Conservation (phyloP, 2,329 filamentous ascomycete species). For the Diaporthe citriasiana region DNA sequence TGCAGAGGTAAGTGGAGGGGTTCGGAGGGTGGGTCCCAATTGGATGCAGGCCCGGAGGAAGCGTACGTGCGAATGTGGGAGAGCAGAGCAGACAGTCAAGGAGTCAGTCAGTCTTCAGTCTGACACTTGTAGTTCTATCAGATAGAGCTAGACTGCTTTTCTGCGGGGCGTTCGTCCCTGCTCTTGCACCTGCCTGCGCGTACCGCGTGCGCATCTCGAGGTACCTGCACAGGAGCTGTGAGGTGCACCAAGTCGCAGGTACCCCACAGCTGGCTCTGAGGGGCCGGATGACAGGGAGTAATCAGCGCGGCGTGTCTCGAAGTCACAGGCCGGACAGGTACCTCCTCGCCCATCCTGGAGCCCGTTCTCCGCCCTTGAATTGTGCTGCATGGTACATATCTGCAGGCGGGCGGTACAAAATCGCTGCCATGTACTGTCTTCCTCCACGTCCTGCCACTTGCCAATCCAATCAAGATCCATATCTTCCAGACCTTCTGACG, state of each 20-base stretch:
- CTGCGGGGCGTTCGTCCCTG: neutral
- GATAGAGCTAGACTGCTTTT: constrained; percentile 24
- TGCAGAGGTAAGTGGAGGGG: constrained; percentile 7
- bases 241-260: neutral
- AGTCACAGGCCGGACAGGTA: constrained; percentile 10
- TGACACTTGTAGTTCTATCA: constrained; percentile 3
- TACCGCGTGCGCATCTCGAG: neutral
- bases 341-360: neutral
- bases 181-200: neutral
- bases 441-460: constrained; percentile 27
- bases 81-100: neutral
- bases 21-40: constrained; percentile 16
- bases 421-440: constrained; percentile 5
- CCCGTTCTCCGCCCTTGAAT: neutral
- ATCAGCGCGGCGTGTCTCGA: neutral
- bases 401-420: constrained; percentile 14
- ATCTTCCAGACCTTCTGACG: constrained; percentile 41
- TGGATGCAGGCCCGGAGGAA: constrained; percentile 2
- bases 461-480: constrained; percentile 39
- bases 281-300: neutral
- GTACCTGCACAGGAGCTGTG: neutral
- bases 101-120: neutral
- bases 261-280: neutral
- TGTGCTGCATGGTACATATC: constrained; percentile 11
- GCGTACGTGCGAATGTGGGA: neutral